These are phyloP conservation scores for Syzygium syzygioides DNA, from an alignment of 441 rosid species.

Conservation along the genomic window DNA sequence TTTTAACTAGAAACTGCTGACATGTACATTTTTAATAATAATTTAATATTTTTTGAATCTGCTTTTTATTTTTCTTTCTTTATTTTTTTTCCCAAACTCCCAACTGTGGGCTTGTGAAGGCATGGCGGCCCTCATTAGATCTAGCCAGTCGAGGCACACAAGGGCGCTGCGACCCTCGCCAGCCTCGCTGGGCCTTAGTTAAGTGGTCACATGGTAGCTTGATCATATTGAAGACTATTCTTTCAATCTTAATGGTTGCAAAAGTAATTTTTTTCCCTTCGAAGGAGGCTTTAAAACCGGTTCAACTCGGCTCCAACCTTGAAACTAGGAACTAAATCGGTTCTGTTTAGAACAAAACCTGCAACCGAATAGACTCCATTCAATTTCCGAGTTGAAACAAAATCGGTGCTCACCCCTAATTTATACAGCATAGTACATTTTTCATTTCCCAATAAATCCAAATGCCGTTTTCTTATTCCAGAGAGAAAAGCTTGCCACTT, in stretches of 20 bases:
- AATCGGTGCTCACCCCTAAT: neutral
- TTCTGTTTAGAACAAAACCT: neutral
- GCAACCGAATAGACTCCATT: neutral
- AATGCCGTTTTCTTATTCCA: neutral
- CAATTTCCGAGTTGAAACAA: neutral
- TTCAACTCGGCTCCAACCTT: neutral
- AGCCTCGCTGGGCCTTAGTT: too few relatives aligned
- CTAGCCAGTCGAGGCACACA: too few relatives aligned
- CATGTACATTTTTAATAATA: too few relatives aligned
- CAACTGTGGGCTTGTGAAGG: too few relatives aligned
- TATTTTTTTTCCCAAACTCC: too few relatives aligned
- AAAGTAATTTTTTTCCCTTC: neutral
- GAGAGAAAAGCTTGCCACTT: neutral
- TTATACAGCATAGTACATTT: neutral
- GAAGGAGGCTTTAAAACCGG: neutral
- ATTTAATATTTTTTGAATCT: too few relatives aligned
- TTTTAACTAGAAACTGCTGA: too few relatives aligned
- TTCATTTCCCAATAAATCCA: neutral
- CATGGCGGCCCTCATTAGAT: too few relatives aligned
- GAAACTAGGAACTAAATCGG: neutral
- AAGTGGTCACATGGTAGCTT: neutral
- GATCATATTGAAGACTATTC: neutral
- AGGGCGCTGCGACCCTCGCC: too few relatives aligned
- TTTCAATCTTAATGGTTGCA: neutral
- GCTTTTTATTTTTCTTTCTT: too few relatives aligned